These are phyloP conservation scores for Nicotiana paniculata DNA, from an alignment of 257 asterid species.

Conservation along the genomic window DNA sequence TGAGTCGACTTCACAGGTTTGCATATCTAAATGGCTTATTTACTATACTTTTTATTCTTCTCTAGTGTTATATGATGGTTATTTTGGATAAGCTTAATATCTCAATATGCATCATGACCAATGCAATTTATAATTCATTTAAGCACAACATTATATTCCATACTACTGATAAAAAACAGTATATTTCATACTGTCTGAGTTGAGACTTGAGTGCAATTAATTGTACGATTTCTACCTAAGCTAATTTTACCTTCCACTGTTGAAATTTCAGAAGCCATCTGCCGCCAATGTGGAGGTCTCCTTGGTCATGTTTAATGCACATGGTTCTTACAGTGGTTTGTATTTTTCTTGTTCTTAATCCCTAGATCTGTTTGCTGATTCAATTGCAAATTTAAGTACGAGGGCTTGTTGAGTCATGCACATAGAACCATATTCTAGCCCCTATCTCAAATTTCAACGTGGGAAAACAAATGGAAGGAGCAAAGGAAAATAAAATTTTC, in stretches of 20 bases:
- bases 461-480: neutral
- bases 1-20: slow-evolving; percentile 63
- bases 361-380: neutral
- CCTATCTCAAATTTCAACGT: neutral
- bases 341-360: slow-evolving; percentile 1
- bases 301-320: slow-evolving; percentile 65
- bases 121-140: neutral
- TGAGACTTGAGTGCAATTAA: neutral
- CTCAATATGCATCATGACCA: slow-evolving; percentile 5
- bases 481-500: neutral
- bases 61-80: neutral
- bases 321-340: slow-evolving; percentile 71
- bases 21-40: slow-evolving; percentile 7
- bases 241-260: slow-evolving; percentile 2
- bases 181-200: neutral
- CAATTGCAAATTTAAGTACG: neutral
- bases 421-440: neutral
- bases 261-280: slow-evolving; percentile 52
- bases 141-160: neutral
- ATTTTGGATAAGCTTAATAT: neutral
- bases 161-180: neutral
- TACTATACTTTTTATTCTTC: neutral
- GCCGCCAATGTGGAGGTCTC: slow-evolving; percentile 46
- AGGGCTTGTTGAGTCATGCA: neutral
- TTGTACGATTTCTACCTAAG: neutral